Conservation (phyloP, 2,329 filamentous ascomycete species). For the Colletotrichum theobromicola region DNA sequence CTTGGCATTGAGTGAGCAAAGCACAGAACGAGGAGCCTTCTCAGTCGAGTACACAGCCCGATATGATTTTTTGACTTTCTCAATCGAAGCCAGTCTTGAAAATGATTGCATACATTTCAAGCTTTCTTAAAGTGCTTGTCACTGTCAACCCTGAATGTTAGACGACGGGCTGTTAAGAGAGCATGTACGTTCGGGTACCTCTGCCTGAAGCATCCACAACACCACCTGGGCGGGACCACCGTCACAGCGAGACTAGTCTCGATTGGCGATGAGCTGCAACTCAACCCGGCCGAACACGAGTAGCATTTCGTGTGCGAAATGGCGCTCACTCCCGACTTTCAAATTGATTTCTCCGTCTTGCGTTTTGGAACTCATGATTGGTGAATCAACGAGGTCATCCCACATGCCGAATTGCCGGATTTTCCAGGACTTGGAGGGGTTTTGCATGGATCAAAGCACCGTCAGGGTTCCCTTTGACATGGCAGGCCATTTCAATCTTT, state of each 20-base stretch:
- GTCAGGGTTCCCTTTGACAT: not conserved
- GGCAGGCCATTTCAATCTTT: not conserved
- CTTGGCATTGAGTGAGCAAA: not conserved
- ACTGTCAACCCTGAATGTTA: not conserved
- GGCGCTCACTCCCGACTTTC: not conserved
- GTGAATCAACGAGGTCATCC: not conserved
- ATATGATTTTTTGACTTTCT: not conserved
- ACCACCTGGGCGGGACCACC: not conserved
- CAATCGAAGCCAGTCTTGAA: not conserved
- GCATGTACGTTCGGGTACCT: not conserved
- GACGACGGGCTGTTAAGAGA: not conserved
- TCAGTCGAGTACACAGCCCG: not conserved
- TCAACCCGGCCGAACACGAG: not conserved
- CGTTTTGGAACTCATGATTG: not conserved
- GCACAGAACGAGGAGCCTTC: not conserved
- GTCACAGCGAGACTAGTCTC: not conserved
- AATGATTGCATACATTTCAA: not conserved
- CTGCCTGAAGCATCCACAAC: not conserved
- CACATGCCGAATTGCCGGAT: not conserved
- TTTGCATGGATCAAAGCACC: not conserved
- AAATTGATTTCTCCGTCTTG: not conserved
- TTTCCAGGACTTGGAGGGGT: not conserved
- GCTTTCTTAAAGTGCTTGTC: not conserved
- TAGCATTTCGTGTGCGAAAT: not conserved
- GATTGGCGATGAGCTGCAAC: not conserved